Base-by-base conservation (phyloP, 805 yeast genomes). In the Spathaspora sp. region DNA sequence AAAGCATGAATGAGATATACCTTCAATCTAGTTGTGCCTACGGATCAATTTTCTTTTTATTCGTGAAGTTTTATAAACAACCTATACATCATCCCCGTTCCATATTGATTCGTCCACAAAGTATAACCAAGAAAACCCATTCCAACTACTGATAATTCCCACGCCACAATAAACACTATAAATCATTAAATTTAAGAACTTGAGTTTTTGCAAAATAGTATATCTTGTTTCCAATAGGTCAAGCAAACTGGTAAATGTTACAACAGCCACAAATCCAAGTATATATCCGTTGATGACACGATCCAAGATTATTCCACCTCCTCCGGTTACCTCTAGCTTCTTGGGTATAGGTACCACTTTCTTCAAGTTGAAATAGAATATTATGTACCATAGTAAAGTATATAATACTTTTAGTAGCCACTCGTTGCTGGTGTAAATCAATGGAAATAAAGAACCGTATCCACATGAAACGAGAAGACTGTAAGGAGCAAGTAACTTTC, bases 101-200 rank as follows among this genome's bases (percentile, higher is more conserved):
- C 58, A 55, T 26, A 87, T 73, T 5, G 80, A 75, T 60, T 90
- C 96, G 63, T 87, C 92, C 50, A 89, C 83, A 65, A 90, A 89
- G 63, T 89, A 92, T 49, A 88, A 70, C 97, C 97, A 92, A 54
- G 88, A 83, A 57, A 91, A 80, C 7, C 96, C 94, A 56, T 86
- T 79, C 96, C 97, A 94, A 47, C 96, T 82, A 44, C 89, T 77
- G 8, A 92, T 74, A 6, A 94, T 83, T 2, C 99, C 99, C 16
- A 89, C 54, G 0, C 89, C 82, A 66, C 97, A 89, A 68, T 93
- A 93, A 6, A 89, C 85, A 56, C 97, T 89, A 52, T 89, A 80
- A 10, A 83, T 70, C 90, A 94, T 89, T 57, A 93, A 74, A 46
- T 89, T 82, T 52, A 89, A 68, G 62, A 91, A 93, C 66, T 89